Percentiles rank a stretch among this genome's conserved stretches.
Evolutionary conservation across 352 stramenopile species (phyloP).

Genomic region (Globisporangium mamillatum): DNA sequence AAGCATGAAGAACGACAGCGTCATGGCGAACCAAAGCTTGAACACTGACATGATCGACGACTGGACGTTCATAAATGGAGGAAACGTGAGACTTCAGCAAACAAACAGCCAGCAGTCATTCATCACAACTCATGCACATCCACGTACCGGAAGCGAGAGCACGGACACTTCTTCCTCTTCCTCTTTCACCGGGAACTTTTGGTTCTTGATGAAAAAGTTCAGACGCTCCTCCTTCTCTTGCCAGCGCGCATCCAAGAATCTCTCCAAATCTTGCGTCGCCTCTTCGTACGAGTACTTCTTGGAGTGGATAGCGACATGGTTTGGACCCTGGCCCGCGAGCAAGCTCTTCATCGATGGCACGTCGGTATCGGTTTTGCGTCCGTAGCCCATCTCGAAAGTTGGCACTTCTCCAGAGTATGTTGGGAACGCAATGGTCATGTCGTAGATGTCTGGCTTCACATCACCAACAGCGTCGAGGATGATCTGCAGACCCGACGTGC

Average conservation of each 20-base stretch:
- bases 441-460: slow-evolving; percentile 90
- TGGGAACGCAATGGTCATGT: slow-evolving; percentile 90
- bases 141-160: slow-evolving; percentile 31
- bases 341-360: slow-evolving; percentile 84
- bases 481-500: slow-evolving; percentile 91
- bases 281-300: slow-evolving; percentile 67
- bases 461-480: slow-evolving; percentile 87
- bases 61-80: slow-evolving; percentile 22
- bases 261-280: slow-evolving; percentile 43
- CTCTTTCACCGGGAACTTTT: slow-evolving; percentile 46
- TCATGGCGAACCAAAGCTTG: slow-evolving; percentile 71
- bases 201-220: slow-evolving; percentile 73
- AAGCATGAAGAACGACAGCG: slow-evolving; percentile 56
- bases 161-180: slow-evolving; percentile 26
- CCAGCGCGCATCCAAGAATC: slow-evolving; percentile 70
- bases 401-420: slow-evolving; percentile 84
- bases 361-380: slow-evolving; percentile 70
- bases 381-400: slow-evolving; percentile 89
- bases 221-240: slow-evolving; percentile 73
- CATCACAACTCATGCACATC: not conserved
- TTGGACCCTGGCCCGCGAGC: slow-evolving; percentile 50
- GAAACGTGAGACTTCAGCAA: not conserved
- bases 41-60: slow-evolving; percentile 63
- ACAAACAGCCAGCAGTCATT: not conserved
- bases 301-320: slow-evolving; percentile 52